Conservation (phyloP, 2,329 filamentous ascomycete genomes). For the Rutstroemia sydowiana region DNA sequence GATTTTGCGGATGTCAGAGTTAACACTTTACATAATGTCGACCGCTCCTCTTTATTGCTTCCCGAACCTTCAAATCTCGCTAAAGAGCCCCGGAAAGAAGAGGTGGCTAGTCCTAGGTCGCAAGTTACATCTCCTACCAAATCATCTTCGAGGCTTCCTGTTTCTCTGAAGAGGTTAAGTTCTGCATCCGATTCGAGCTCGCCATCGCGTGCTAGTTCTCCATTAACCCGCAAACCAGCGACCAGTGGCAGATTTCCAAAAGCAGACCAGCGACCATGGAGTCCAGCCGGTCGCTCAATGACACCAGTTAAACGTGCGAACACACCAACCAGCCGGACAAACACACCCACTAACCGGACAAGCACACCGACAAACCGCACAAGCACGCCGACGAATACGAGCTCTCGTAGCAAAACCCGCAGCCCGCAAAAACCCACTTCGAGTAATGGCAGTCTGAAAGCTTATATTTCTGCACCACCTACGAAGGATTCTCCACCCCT, state of each 20-base stretch:
- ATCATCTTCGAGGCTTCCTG: constrained; percentile 22
- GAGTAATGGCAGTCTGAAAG: constrained; percentile 55
- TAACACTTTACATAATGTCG: constrained; percentile 20
- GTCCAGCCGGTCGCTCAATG: constrained; percentile 18
- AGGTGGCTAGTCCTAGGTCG: neutral
- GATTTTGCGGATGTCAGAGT: constrained; percentile 41
- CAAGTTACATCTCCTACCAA: constrained; percentile 4
- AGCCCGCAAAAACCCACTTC: constrained; percentile 17
- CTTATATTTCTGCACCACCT: constrained; percentile 63
- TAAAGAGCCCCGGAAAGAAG: neutral
- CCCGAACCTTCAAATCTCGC: constrained; percentile 1
- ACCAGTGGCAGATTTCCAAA: constrained; percentile 26
- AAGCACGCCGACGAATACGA: constrained; percentile 27
- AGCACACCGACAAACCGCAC: too few relatives aligned
- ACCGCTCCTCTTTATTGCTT: constrained; percentile 4
- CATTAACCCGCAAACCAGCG: constrained; percentile 39
- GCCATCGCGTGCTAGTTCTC: constrained; percentile 34
- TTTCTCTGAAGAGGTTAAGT: constrained; percentile 24
- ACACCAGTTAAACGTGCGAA: constrained; percentile 27
- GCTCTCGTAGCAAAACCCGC: constrained; percentile 18
- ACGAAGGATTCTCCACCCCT: constrained; percentile 72
- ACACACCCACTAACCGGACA: too few relatives aligned
- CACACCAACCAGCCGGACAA: constrained; percentile 34
- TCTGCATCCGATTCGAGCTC: constrained; percentile 37
- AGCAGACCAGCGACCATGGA: constrained; percentile 23